Evolutionary conservation across 371 early-diverging fungal species (phyloP).

Genomic region (Zopfochytrium polystomum): DNA sequence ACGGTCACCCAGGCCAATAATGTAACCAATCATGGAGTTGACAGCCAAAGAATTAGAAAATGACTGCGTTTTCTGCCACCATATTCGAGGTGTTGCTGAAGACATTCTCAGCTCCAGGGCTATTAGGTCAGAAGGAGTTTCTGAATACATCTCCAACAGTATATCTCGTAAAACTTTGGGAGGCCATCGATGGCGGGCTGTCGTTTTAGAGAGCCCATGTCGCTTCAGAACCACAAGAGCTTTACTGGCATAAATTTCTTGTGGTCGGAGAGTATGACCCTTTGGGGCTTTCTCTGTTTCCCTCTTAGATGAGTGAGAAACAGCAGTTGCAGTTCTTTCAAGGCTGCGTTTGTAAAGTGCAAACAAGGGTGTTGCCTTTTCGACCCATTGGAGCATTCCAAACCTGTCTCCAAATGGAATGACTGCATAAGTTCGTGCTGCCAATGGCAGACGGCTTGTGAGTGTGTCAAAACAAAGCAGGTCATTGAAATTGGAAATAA

Average conservation of each 20-base stretch:
- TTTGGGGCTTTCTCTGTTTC: conserved; percentile 11
- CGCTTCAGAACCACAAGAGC: conserved; percentile 37
- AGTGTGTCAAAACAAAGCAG: conserved; percentile 60
- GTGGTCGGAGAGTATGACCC: conserved; percentile 29
- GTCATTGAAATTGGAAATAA: conserved; percentile 61
- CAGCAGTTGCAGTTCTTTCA: conserved; percentile 34
- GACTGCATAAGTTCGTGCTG: conserved; percentile 84
- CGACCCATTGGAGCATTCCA: conserved; percentile 98
- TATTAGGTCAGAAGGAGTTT: conserved; percentile 68
- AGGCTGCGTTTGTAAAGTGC: conserved; percentile 49
- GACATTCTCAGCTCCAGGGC: conserved; percentile 36
- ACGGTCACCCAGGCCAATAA: conserved; percentile 98
- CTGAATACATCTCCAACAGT: conserved; percentile 56
- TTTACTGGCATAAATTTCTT: conserved; percentile 35
- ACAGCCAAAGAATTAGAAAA: conserved; percentile 58
- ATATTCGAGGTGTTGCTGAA: conserved; percentile 30
- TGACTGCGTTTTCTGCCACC: conserved; percentile 38
- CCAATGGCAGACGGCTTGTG: conserved; percentile 49
- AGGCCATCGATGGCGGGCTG: conserved; percentile 64
- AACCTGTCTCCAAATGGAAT: conserved; percentile 88
- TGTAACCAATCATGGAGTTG: conserved; percentile 75
- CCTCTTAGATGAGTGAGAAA: no score
- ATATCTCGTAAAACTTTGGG: conserved; percentile 57
- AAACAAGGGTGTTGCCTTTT: conserved; percentile 73
- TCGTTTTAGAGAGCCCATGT: conserved; percentile 47